Percentiles rank a stretch among this genome's conserved stretches.
Evolutionary conservation across 768 basidiomycete species (phyloP).

Genomic region (Lactarius tabidus): DNA sequence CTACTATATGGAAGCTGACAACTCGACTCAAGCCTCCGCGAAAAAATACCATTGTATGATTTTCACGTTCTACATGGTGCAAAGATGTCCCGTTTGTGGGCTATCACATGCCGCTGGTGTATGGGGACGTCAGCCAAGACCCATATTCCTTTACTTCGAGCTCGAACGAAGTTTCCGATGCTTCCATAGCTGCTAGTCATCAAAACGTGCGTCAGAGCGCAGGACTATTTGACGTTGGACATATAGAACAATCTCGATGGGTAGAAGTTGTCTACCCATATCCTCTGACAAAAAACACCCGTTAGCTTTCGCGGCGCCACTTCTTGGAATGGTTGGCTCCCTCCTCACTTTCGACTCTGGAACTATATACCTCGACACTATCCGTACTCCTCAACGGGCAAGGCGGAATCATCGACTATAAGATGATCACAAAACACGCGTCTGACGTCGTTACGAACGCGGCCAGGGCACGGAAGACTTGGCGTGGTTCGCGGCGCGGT

Average conservation of each 20-base stretch:
- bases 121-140: slow-evolving; percentile 81
- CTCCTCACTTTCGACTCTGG: slow-evolving; percentile 65
- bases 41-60: slow-evolving; percentile 80
- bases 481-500: slow-evolving; percentile 63
- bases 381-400: slow-evolving; percentile 83
- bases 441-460: slow-evolving; percentile 93
- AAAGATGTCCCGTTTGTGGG: slow-evolving; percentile 97
- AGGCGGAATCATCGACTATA: slow-evolving; percentile 97
- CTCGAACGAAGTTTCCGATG: slow-evolving; percentile 1
- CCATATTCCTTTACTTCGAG: slow-evolving; percentile 24
- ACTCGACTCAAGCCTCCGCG: slow-evolving; percentile 30
- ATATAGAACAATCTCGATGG: slow-evolving; percentile 94
- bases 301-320: slow-evolving; percentile 76
- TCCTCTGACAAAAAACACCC: not conserved
- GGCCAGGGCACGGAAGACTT: slow-evolving; percentile 74
- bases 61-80: slow-evolving; percentile 81
- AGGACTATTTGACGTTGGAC: slow-evolving; percentile 95
- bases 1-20: not conserved
- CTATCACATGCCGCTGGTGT: slow-evolving; percentile 89
- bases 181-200: slow-evolving; percentile 73
- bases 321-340: slow-evolving; percentile 93
- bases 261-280: slow-evolving; percentile 23
- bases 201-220: slow-evolving; percentile 77
- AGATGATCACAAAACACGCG: slow-evolving; percentile 83
- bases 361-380: slow-evolving; percentile 74